Conservation (phyloP, 1,139 yeast species). For the Nakaseomyces nivariensis region DNA sequence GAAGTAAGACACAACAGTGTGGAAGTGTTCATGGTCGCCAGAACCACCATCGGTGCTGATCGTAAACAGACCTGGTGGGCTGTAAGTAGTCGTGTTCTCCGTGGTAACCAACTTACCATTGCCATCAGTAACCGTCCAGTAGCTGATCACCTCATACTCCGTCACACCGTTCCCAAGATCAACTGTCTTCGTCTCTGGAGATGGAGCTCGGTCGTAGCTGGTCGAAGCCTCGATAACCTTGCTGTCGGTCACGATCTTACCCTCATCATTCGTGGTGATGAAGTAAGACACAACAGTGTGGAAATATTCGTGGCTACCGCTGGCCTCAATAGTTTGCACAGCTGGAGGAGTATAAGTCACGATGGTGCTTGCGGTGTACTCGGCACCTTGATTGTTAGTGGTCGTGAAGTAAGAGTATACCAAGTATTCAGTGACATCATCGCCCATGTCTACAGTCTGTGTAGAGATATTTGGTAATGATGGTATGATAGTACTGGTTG, state of each 20-base stretch:
- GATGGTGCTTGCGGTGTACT: neutral
- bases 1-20: neutral
- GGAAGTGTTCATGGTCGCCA: neutral
- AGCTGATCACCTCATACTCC: neutral
- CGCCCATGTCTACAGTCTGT: neutral
- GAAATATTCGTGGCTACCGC: neutral
- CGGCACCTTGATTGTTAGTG: neutral
- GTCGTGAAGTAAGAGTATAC: neutral
- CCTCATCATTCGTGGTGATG: neutral
- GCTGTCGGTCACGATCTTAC: neutral
- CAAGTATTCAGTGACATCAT: neutral
- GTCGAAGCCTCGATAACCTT: neutral
- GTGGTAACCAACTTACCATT: no score
- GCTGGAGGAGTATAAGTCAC: neutral
- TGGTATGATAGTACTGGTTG: neutral
- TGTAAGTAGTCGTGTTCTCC: no score
- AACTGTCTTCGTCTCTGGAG: neutral
- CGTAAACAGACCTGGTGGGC: no score
- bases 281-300: neutral
- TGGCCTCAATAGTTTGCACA: neutral
- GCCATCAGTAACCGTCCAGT: no score
- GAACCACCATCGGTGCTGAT: no score
- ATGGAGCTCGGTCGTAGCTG: neutral
- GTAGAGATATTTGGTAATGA: neutral
- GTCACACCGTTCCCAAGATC: neutral